A percentile compares a stretch with the other conserved stretches of the same genome.
phyloP scores from a whole-genome alignment of 371 early-diverging fungal species.

The Apophysomyces ossiformis region DNA sequence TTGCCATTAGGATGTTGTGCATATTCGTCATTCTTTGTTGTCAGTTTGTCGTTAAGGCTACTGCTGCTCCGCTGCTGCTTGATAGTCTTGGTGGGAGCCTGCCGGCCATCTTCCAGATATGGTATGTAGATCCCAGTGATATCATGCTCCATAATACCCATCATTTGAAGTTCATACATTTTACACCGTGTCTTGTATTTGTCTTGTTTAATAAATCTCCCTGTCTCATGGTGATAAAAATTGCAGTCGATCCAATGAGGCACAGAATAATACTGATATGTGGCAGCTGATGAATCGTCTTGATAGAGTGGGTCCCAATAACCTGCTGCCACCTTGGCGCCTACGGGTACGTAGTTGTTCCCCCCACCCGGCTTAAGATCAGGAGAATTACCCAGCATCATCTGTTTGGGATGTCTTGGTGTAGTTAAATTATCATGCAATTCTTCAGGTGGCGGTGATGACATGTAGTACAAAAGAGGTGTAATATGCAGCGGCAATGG shows the following conservation, averaged over 20 bases:
- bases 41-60: constrained; percentile 40
- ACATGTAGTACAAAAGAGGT: constrained; percentile 85
- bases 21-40: constrained; percentile 21
- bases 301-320: constrained; percentile 63
- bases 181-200: constrained; percentile 75
- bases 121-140: constrained; percentile 65
- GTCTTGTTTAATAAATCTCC: constrained; percentile 51
- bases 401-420: constrained; percentile 15
- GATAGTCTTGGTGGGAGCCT: constrained; percentile 10
- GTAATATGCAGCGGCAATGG: constrained; percentile 88
- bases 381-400: constrained; percentile 37
- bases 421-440: constrained; percentile 19
- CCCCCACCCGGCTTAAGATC: constrained; percentile 25
- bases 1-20: constrained; percentile 23
- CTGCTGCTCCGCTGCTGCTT: constrained; percentile 40
- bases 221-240: constrained; percentile 75
- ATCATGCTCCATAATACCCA: constrained; percentile 77
- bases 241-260: constrained; percentile 95
- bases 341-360: not conserved
- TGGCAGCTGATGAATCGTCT: constrained; percentile 43
- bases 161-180: constrained; percentile 86
- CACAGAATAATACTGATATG: constrained; percentile 69
- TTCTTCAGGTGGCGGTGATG: constrained; percentile 42
- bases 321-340: constrained; percentile 35
- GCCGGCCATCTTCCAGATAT: constrained; percentile 45